Evolutionary conservation across 768 basidiomycete genomes (phyloP).

Genomic region (Amylocystis lapponica): DNA sequence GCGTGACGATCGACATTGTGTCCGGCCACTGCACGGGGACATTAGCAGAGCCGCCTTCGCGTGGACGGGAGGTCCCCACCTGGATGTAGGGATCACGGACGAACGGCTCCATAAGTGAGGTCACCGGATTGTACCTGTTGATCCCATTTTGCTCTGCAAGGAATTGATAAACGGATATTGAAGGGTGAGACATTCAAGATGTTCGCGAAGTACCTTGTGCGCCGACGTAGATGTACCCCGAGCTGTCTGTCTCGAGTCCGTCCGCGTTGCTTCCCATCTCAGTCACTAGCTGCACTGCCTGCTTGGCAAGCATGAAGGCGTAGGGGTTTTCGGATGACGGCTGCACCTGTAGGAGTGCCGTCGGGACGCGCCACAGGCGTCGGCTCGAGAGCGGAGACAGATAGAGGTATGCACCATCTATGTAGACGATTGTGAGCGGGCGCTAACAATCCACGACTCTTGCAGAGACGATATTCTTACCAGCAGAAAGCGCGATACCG

Average conservation of each 20-base stretch:
- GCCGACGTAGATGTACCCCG: conserved; percentile 9
- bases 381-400: conserved; percentile 9
- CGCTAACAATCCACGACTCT: no score
- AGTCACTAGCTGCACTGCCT: conserved; percentile 6
- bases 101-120: conserved; percentile 10
- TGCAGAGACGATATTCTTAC: background rate
- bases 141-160: conserved; percentile 11
- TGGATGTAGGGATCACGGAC: conserved; percentile 14
- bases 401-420: conserved; percentile 12
- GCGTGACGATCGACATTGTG: conserved; percentile 12
- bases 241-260: conserved; percentile 12
- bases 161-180: no score
- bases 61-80: background rate
- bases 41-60: background rate
- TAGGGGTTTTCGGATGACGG: conserved; percentile 7
- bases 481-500: conserved; percentile 13
- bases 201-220: conserved; percentile 6
- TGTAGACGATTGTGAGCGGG: background rate
- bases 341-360: conserved; percentile 10
- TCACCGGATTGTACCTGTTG: conserved; percentile 8
- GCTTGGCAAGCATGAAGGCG: conserved; percentile 8
- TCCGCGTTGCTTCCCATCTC: conserved; percentile 13
- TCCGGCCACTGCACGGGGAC: conserved; percentile 9
- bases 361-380: conserved; percentile 14
- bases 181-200: no score